A percentile compares a stretch with the other conserved stretches of the same genome.
Conservation (phyloP, 192 early-diverging fungal species). For the Mortierella hygrophila region DNA sequence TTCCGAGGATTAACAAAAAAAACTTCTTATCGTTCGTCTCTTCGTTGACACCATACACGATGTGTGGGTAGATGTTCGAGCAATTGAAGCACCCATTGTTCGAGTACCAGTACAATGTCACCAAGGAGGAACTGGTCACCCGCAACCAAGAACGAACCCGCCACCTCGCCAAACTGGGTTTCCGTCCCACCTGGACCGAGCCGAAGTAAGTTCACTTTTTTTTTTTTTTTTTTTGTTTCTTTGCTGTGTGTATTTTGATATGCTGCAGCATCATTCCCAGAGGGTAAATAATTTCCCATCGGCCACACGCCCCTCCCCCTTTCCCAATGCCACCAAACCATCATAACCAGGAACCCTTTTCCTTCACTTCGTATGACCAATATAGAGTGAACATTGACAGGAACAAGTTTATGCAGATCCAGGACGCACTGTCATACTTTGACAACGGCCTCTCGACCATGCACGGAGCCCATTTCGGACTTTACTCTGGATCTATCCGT, state of each 20-base stretch:
- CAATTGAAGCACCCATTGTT: constrained; percentile 24
- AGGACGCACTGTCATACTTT: constrained; percentile 20
- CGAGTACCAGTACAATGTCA: constrained; percentile 27
- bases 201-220: not conserved
- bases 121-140: constrained; percentile 16
- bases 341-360: not conserved
- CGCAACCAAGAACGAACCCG: constrained; percentile 18
- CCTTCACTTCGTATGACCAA: not conserved
- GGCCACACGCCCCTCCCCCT: too few species aligned
- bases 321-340: not conserved
- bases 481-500: constrained; percentile 23
- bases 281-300: not conserved
- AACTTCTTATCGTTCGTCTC: not conserved
- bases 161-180: not conserved
- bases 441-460: constrained; percentile 17
- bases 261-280: not conserved
- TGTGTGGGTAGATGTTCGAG: constrained; percentile 5
- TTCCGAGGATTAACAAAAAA: not conserved
- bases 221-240: not conserved
- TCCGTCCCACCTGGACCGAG: constrained; percentile 11
- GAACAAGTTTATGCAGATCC: not conserved
- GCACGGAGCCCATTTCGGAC: constrained; percentile 19
- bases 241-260: too few species aligned
- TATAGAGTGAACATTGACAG: not conserved
- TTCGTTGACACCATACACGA: not conserved